Evolutionary conservation across 352 stramenopile species (phyloP), one percentile per base, ranked within the genome.

Genomic region (Globisporangium emineosum): DNA sequence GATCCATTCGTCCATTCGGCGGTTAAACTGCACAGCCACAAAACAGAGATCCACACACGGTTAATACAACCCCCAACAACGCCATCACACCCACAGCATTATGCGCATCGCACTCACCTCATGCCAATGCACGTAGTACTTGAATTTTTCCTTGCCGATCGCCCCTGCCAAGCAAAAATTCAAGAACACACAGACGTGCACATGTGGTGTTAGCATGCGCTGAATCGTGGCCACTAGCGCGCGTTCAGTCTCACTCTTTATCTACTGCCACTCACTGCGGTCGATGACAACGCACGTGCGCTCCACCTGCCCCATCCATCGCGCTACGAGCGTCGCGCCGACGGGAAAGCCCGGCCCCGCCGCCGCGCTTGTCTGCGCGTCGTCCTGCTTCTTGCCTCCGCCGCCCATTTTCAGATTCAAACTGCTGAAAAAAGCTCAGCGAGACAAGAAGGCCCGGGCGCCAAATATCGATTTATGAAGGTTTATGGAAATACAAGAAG

Each of bases 1-100:
- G 70, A 96, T 93, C 87, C 87, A 96, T 57, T 92, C 83, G 72
- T 96, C 87, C 87, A 96, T 96, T 47, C 87, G 83, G 40, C 87
- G 85, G 64, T 96, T 96, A 60, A 91, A 91, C 86, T 93, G 49
- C 32, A 10, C 25, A 35, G 13, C 23, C 17, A 49, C 13, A 15
- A 15, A 7, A 23, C 2, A 47, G 7, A 47, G 0, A 45, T 8
- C 17, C 40, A 47, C 40, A 47, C 49, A 23, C 6, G 15, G 51
- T 35, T 21, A 50, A 21, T 37, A 29, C 45, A 63, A 10, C 7
- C 13, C 25, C 12, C 25, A 54, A 54, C 8, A 54, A 42, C 56
- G 37, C 15, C 19, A 15, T 61, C 12, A 19, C 19, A 57, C 40
- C 17, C 40, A 12, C 40, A 9, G 8, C 19, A 15, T 5, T 9